phyloP scores from a whole-genome alignment of 2,329 filamentous ascomycete species.

The Colletotrichum tofieldiae region DNA sequence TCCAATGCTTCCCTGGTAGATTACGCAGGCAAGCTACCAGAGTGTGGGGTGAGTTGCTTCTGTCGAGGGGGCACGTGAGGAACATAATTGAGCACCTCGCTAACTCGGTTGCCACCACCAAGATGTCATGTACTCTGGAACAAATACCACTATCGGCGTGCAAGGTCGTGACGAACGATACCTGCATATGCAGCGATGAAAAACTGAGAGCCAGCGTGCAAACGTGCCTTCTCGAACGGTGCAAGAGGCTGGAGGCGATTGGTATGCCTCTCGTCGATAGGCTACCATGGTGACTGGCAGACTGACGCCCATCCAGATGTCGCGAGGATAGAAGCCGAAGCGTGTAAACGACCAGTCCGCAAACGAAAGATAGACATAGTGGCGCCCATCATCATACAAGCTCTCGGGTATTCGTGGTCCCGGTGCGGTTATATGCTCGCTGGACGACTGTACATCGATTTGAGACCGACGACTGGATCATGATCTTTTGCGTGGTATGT shows the following conservation, averaged over 20 bases:
- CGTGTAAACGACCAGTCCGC: slow-evolving; percentile 52
- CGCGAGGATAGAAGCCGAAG: slow-evolving; percentile 50
- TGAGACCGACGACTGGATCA: slow-evolving; percentile 58
- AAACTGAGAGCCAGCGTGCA: slow-evolving; percentile 43
- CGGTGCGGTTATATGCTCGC: slow-evolving; percentile 56
- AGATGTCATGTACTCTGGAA: slow-evolving; percentile 47
- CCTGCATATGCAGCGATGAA: slow-evolving; percentile 50
- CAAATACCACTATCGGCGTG: slow-evolving; percentile 48
- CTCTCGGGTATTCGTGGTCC: slow-evolving; percentile 54
- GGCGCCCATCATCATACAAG: slow-evolving; percentile 54
- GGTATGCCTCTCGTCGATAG: slow-evolving; percentile 40
- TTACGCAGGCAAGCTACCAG: slow-evolving; percentile 42
- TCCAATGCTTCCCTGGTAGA: slow-evolving; percentile 39
- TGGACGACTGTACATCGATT: slow-evolving; percentile 51
- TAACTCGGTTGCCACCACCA: background rate
- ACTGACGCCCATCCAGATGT: slow-evolving; percentile 49
- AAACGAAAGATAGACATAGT: slow-evolving; percentile 52
- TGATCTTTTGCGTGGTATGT: slow-evolving; percentile 54
- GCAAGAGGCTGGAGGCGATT: slow-evolving; percentile 48
- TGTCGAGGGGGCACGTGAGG: background rate
- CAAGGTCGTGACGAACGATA: slow-evolving; percentile 45
- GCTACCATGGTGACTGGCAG: background rate
- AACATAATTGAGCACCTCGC: background rate
- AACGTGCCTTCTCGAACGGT: slow-evolving; percentile 47
- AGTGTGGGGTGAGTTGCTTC: slow-evolving; percentile 44